Percentiles rank a stretch among this genome's conserved stretches.
Evolutionary conservation across 768 basidiomycete species (phyloP).

Genomic region (Phaeolepiota aurea): DNA sequence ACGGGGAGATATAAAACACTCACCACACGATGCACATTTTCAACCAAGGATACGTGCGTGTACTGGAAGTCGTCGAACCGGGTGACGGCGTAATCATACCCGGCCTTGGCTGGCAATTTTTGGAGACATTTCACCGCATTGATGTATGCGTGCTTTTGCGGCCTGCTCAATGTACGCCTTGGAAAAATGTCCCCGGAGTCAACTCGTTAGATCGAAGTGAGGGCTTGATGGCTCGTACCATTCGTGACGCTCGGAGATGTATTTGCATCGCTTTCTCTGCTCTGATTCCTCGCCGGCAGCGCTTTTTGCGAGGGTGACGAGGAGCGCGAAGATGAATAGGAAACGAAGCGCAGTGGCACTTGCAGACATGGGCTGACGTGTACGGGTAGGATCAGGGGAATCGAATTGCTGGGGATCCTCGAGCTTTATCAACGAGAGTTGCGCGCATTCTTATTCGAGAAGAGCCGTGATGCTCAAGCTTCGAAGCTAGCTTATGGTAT

Average conservation of each 20-base stretch:
- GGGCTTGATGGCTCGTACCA: not conserved
- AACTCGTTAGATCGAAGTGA: not conserved
- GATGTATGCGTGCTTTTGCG: conserved; percentile 1
- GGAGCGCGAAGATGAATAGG: too few species aligned
- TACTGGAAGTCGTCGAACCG: conserved; percentile 17
- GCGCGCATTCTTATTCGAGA: too few species aligned
- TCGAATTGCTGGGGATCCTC: too few species aligned
- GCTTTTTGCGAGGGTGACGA: too few species aligned
- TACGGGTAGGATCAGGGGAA: too few species aligned
- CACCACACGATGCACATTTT: conserved; percentile 13
- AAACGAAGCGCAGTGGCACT: too few species aligned
- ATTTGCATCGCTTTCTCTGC: not conserved
- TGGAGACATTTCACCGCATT: conserved; percentile 2
- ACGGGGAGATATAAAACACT: not conserved
- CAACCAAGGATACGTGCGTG: conserved; percentile 10
- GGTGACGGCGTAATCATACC: conserved; percentile 4
- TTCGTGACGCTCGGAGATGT: not conserved
- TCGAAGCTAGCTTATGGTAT: too few species aligned
- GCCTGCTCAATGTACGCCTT: conserved; percentile 1
- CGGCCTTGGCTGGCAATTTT: not conserved
- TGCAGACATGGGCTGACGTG: too few species aligned
- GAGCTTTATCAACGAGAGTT: too few species aligned
- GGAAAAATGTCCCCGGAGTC: not conserved
- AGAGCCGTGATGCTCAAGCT: too few species aligned
- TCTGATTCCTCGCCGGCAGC: too few species aligned